Base-by-base conservation (phyloP, 2,329 filamentous ascomycete species). In the Paecilomyces variotii region DNA sequence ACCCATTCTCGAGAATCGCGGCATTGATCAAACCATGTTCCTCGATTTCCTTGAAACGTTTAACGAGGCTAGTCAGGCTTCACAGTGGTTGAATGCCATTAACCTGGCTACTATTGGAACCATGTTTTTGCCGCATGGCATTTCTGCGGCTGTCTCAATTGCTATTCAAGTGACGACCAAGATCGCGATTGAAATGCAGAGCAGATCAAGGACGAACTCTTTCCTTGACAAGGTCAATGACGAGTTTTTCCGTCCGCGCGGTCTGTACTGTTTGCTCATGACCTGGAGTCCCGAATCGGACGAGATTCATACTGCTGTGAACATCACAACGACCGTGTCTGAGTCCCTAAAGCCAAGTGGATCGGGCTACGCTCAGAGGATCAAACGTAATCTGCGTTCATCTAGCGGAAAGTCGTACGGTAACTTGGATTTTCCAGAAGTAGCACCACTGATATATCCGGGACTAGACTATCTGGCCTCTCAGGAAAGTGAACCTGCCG, bases 221-320 rank as follows among this genome's bases (percentile, higher is more conserved):
- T 86, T 83, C 65, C 75, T 87, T 14, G 78, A 84, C 62, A 70
- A 74, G 35, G 76, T 84, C 63, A 87, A 86, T 64, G 73, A 78
- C 7, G 74, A 80, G 2, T 78, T 84, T 59, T 87, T 87, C 67
- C 77, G 75, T 53, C 83, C 84, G 0, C 77, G 77, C 1, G 84
- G 84, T 0, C 74, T 86, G 0, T 82, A 79, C 68, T 79, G 76
- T 60, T 71, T 83, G 24, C 74, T 87, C 39, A 78, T 86, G 71
- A 80, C 80, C 1, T 84, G 76, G 72, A 79, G 79, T 56, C 78
- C 79, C 0, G 74, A 77, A 2, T 61, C 67, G 0, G 59, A 64
- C 19, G 64, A 70, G 14, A 65, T 69, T 3, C 60, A 67, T 1
- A 59, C 68, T 6, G 63, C 64, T 1, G 57, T 73, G 30, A 65